phyloP scores from a whole-genome alignment of 2,329 filamentous ascomycete species.

The Lizonia empirigonia region DNA sequence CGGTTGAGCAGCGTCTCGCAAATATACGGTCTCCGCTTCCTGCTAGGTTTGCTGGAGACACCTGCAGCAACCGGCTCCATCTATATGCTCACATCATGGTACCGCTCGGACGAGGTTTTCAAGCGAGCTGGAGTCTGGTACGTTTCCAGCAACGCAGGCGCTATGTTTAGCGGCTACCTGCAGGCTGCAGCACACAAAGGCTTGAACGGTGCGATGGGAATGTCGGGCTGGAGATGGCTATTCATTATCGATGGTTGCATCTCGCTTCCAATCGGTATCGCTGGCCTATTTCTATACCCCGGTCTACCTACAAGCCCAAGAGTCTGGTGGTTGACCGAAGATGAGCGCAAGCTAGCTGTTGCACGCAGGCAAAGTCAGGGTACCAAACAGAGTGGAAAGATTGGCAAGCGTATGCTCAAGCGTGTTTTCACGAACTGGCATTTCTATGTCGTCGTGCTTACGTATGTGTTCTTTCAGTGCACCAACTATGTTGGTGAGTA shows the following conservation, averaged over 20 bases:
- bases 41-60: constrained; percentile 38
- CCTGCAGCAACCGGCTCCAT: constrained; percentile 36
- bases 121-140: constrained; percentile 61
- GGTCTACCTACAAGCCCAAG: constrained; percentile 56
- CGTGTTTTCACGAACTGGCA: constrained; percentile 54
- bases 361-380: constrained; percentile 30
- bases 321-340: constrained; percentile 53
- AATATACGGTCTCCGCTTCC: constrained; percentile 43
- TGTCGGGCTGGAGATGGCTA: constrained; percentile 55
- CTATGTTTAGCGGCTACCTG: constrained; percentile 61
- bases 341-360: constrained; percentile 30
- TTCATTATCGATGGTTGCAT: constrained; percentile 63
- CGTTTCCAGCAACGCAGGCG: constrained; percentile 55
- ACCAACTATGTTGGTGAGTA: constrained; percentile 47
- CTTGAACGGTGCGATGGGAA: constrained; percentile 49
- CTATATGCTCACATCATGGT: constrained; percentile 45
- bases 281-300: constrained; percentile 59
- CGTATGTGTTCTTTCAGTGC: constrained; percentile 46
- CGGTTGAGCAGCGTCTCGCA: constrained; percentile 38
- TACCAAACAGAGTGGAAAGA: constrained; percentile 45
- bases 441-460: constrained; percentile 55
- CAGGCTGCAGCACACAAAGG: constrained; percentile 58
- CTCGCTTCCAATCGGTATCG: constrained; percentile 59
- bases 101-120: constrained; percentile 50
- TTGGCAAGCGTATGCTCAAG: constrained; percentile 52